Evolutionary conservation across 2,329 filamentous ascomycete genomes (phyloP).

Genomic region (Apiospora arundinis): DNA sequence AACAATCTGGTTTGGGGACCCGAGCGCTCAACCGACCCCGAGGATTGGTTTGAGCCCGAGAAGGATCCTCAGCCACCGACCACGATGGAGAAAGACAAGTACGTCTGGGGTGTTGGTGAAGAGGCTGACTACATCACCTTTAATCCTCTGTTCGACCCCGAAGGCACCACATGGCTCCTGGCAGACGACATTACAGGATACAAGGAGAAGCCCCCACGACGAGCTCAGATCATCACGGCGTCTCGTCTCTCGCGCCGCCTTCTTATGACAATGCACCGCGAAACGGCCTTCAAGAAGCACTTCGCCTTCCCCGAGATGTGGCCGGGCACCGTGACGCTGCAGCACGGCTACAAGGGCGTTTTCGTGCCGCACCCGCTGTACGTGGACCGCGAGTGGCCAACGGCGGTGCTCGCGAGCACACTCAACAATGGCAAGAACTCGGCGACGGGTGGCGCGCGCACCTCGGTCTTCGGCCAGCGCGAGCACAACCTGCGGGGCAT

Average conservation of each 20-base stretch:
- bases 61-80: constrained; percentile 77
- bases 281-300: constrained; percentile 84
- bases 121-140: constrained; percentile 92
- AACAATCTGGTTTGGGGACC: constrained; percentile 83
- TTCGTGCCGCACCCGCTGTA: constrained; percentile 90
- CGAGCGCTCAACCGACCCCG: constrained; percentile 68
- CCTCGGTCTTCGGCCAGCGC: constrained; percentile 78
- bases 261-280: constrained; percentile 86
- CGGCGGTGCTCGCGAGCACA: constrained; percentile 75
- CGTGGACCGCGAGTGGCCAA: constrained; percentile 86
- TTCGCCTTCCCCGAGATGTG: constrained; percentile 98
- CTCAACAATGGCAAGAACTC: constrained; percentile 83
- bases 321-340: constrained; percentile 84
- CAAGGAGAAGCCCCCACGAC: constrained; percentile 70
- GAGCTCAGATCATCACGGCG: constrained; percentile 88
- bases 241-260: constrained; percentile 82
- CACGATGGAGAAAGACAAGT: constrained; percentile 78
- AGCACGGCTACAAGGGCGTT: constrained; percentile 92
- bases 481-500: constrained; percentile 89
- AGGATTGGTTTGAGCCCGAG: constrained; percentile 75
- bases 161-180: constrained; percentile 84
- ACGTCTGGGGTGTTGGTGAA: constrained; percentile 87
- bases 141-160: constrained; percentile 90
- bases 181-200: constrained; percentile 85
- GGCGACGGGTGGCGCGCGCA: constrained; percentile 73